Base-by-base conservation (phyloP, 1,284 basidiomycete species). In the Cryptococcus sp. region DNA sequence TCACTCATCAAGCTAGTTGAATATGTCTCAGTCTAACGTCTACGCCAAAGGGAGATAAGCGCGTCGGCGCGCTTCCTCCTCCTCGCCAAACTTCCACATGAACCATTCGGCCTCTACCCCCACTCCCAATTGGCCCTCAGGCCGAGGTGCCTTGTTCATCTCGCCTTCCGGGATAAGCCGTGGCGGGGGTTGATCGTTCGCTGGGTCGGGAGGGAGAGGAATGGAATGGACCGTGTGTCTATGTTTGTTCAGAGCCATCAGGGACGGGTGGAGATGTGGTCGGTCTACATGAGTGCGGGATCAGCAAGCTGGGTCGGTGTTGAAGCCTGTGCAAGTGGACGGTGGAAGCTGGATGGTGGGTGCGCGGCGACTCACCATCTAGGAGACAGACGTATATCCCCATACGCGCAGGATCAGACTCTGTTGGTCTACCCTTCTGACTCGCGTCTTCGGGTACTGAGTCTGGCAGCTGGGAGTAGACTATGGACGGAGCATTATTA, bases 351-450 rank as follows among this genome's bases (percentile, higher is more conserved):
- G 22, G 25, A 19, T 10, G 50, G 1, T 42, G 27, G 25, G 8
- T 23, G 42, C 15, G 31, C 1, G 38, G 23, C 2, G 22, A 59
- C 60, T 52, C 20, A 70, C 69, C 66, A 46, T 71, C 67, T 1
- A 69, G 54, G n/a, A 71, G 56, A 60, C 69, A 71, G 35, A 71
- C 59, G 31, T 50, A 71, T 4, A 71, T 59, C 10, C 57, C 67
- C 66, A 71, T 71, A 59, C 69, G 63, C 1, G 59, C 54, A 5
- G 70, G 69, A 65, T 70, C 67, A 6, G 58, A 54, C 20, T 61
- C 67, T 45, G 60, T 62, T 4, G 31, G 31, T 35, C 8, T 35
- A 35, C 67, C 68, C 38, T 61, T 40, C n/a, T 45, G 35, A 17
- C 55, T 40, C 19, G 52, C 19, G 22, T 16, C 46, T 15, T 25